phyloP scores from a whole-genome alignment of 148 eudicot species.

The Nyssa sinensis region DNA sequence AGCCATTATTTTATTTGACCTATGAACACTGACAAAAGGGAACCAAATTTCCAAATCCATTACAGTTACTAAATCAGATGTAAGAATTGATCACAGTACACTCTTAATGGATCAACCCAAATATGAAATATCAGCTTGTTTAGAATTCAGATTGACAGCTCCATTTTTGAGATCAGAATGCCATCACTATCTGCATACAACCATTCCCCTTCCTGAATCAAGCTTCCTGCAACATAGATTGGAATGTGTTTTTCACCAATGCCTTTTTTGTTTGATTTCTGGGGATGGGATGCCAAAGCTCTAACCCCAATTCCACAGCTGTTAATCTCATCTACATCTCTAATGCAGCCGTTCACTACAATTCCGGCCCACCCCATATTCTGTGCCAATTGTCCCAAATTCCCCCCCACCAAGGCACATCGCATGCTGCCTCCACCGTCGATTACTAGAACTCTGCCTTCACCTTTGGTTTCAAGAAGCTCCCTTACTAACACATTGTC shows the following conservation, averaged over 20 bases:
- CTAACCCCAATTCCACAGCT: slow-evolving; percentile 45
- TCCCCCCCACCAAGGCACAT: slow-evolving; percentile 45
- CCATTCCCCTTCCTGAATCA: slow-evolving; percentile 40
- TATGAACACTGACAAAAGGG: too few species aligned
- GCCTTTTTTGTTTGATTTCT: slow-evolving; percentile 37
- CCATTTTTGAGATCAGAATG: slow-evolving; percentile 35
- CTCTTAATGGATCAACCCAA: too few species aligned
- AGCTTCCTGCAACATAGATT: slow-evolving; percentile 31
- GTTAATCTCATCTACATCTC: slow-evolving; percentile 46
- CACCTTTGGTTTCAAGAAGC: slow-evolving; percentile 42
- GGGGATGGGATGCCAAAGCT: slow-evolving; percentile 42
- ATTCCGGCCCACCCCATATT: slow-evolving; percentile 49
- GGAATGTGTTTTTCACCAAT: slow-evolving; percentile 36
- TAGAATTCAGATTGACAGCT: slow-evolving; percentile 34
- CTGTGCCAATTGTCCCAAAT: slow-evolving; percentile 40
- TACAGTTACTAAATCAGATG: background rate
- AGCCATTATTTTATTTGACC: too few species aligned
- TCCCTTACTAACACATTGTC: slow-evolving; percentile 49
- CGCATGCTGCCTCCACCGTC: slow-evolving; percentile 48
- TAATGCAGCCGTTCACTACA: slow-evolving; percentile 40
- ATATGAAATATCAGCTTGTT: background rate
- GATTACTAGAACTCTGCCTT: slow-evolving; percentile 42
- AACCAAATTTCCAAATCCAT: too few species aligned
- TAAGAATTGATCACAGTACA: background rate
- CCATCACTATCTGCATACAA: slow-evolving; percentile 52